Conservation (phyloP, 2,329 filamentous ascomycete genomes). For the Ophiocordyceps camponoti-floridani region DNA sequence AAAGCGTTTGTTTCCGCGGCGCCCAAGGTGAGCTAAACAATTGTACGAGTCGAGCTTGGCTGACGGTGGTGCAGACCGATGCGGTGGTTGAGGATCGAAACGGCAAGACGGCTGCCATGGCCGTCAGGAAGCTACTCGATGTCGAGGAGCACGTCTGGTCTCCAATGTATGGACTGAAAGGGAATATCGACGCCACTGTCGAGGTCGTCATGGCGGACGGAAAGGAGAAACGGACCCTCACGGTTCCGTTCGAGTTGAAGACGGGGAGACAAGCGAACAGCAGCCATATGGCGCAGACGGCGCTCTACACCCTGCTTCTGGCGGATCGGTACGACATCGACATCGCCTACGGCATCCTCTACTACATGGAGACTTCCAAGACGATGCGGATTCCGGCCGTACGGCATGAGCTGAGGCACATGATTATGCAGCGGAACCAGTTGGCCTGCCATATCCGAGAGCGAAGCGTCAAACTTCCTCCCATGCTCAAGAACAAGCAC, state of each 20-base stretch:
- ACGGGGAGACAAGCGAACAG: slow-evolving; percentile 73
- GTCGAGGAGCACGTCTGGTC: slow-evolving; percentile 98
- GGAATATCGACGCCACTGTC: slow-evolving; percentile 93
- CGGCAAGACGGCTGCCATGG: slow-evolving; percentile 59
- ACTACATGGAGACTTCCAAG: slow-evolving; percentile 84
- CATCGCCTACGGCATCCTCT: slow-evolving; percentile 76
- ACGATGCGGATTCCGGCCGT: slow-evolving; percentile 74
- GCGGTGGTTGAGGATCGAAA: slow-evolving; percentile 67
- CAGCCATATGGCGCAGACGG: slow-evolving; percentile 81
- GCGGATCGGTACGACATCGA: slow-evolving; percentile 92
- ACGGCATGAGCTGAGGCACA: slow-evolving; percentile 76
- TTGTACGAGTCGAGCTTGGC: background rate
- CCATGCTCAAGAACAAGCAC: slow-evolving; percentile 68
- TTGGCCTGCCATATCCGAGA: slow-evolving; percentile 73
- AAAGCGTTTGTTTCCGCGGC: slow-evolving; percentile 55
- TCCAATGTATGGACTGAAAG: slow-evolving; percentile 90
- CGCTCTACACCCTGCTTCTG: slow-evolving; percentile 79
- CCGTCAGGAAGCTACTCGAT: slow-evolving; percentile 83
- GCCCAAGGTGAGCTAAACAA: slow-evolving; percentile 35
- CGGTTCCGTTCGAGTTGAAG: slow-evolving; percentile 89
- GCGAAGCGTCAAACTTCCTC: slow-evolving; percentile 59
- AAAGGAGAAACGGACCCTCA: slow-evolving; percentile 47
- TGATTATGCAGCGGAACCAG: slow-evolving; percentile 91
- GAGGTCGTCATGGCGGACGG: slow-evolving; percentile 68
- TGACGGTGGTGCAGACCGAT: slow-evolving; percentile 30